A percentile compares a stretch with the other conserved stretches of the same genome.
These are phyloP conservation scores for Zygotorulaspora danielsina DNA, from an alignment of 805 yeast genomes.

Conservation along the genomic window DNA sequence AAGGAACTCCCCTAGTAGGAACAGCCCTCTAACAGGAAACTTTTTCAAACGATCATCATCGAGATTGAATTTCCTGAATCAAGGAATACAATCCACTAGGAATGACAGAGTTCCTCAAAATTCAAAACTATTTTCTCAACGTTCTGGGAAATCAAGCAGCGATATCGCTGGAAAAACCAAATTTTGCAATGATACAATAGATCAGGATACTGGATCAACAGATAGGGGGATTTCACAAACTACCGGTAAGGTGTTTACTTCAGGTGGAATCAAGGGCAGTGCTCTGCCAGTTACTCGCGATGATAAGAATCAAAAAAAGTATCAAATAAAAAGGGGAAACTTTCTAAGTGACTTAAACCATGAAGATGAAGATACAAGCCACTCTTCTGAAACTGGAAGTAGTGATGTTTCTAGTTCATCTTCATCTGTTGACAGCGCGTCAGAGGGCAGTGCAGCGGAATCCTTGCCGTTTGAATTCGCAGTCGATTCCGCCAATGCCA, in stretches of 20 bases:
- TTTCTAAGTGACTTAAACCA: constrained; percentile 20
- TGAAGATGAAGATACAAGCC: constrained; percentile 17
- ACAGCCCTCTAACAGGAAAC: constrained; percentile 1
- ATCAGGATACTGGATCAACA: not conserved
- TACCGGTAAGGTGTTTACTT: not conserved
- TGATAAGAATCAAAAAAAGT: constrained; percentile 1
- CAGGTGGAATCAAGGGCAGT: not conserved
- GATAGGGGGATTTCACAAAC: not conserved
- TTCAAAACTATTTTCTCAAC: constrained; percentile 2
- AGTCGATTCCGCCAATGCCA: constrained; percentile 28
- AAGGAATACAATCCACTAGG: constrained; percentile 13
- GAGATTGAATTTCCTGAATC: constrained; percentile 7
- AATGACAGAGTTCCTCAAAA: constrained; percentile 14
- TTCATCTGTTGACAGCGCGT: constrained; percentile 11
- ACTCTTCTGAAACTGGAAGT: constrained; percentile 12
- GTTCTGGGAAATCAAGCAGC: constrained; percentile 3
- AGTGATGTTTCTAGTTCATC: constrained; percentile 13
- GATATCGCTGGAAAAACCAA: not conserved
- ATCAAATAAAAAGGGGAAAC: constrained; percentile 16
- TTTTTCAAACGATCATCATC: constrained; percentile 11
- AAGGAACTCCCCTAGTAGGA: constrained; percentile 4
- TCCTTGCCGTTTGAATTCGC: constrained; percentile 34
- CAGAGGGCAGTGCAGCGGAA: constrained; percentile 20
- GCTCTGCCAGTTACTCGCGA: not conserved
- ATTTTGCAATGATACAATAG: not conserved